Base-by-base conservation (phyloP, 148 eudicot genomes). In the Selenicereus undatus region DNA sequence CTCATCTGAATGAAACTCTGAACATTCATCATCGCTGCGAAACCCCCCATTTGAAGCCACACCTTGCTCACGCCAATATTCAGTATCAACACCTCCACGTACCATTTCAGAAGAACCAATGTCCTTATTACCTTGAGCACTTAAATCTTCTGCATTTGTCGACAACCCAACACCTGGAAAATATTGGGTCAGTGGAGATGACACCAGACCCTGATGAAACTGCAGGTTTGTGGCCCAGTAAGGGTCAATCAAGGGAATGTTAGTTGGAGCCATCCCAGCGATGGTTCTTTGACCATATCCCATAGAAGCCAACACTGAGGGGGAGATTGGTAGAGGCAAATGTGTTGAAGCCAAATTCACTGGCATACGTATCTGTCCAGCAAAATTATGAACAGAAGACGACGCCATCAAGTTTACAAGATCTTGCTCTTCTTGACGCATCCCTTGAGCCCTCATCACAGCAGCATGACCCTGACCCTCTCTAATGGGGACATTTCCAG, bases 371-470 rank as follows among this genome's bases (percentile, higher is more conserved):
- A 88, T 56, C 60, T 88, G 94, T 13, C 92, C 91, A 75, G 88
- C 87, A 65, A 89, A 87, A 79, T 87, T 86, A 77, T 90, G 89
- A 66, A 88, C 30, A 35, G 88, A 83, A 60, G 93, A 76, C 77
- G 91, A 87, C n/a, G 95, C 86, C 94, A 90, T 87, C 91, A 89
- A 82, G 80, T 93, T 93, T 80, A 91, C 92, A 85, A 89, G 88
- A 89, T 91, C 97, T 83, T 90, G 95, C 82, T 93, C 95, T 80
- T 90, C 97, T 77, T 89, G 95, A 80, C 87, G 93, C 90, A 89
- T 88, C 65, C 86, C 88, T 30, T 84, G 93, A 39, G 85, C 81
- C 71, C 89, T 86, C 75, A 78, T 51, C 36, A 86, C 74, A 72
- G 89, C 81, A 75, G 87, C 79, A 54, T 83, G 79, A 78, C 86